Evolutionary conservation across 2,329 filamentous ascomycete species (phyloP).

Genomic region (Akanthomyces uredinophilus): DNA sequence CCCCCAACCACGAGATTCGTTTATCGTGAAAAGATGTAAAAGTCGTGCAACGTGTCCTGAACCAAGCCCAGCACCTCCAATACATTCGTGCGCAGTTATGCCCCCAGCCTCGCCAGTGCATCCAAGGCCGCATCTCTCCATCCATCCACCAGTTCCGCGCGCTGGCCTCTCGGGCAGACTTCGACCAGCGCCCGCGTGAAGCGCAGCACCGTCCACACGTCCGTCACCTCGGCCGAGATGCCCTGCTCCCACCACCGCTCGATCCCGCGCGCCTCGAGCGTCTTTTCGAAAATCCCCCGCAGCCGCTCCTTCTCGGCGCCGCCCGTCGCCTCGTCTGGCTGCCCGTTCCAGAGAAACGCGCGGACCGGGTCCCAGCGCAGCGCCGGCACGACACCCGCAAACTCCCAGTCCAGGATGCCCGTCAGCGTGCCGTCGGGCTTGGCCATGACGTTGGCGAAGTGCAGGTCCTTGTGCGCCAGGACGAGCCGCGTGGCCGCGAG

Average conservation of each 20-base stretch:
- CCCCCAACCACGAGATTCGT: background rate
- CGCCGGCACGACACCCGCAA: conserved; percentile 30
- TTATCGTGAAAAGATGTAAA: background rate
- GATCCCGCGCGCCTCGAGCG: conserved; percentile 19
- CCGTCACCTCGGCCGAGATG: conserved; percentile 18
- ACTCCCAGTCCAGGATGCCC: conserved; percentile 34
- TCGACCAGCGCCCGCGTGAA: conserved; percentile 27
- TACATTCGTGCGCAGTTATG: background rate
- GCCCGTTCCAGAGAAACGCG: conserved; percentile 32
- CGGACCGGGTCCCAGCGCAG: conserved; percentile 30
- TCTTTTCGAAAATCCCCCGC: conserved; percentile 22
- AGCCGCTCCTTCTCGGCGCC: conserved; percentile 22
- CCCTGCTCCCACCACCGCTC: conserved; percentile 16
- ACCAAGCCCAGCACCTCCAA: too few relatives aligned
- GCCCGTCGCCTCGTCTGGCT: conserved; percentile 17
- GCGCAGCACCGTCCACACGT: conserved; percentile 25
- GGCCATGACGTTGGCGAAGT: conserved; percentile 34
- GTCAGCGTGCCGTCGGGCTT: conserved; percentile 26
- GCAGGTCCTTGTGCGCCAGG: conserved; percentile 34
- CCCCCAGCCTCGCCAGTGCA: background rate
- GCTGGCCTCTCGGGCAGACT: conserved; percentile 23
- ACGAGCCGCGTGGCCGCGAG: conserved; percentile 16
- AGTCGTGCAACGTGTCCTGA: background rate
- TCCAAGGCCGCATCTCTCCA: conserved; percentile 19
- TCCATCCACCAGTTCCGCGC: conserved; percentile 17